Base-by-base conservation (phyloP, 2,329 filamentous ascomycete genomes). In the Aureobasidium sp. region DNA sequence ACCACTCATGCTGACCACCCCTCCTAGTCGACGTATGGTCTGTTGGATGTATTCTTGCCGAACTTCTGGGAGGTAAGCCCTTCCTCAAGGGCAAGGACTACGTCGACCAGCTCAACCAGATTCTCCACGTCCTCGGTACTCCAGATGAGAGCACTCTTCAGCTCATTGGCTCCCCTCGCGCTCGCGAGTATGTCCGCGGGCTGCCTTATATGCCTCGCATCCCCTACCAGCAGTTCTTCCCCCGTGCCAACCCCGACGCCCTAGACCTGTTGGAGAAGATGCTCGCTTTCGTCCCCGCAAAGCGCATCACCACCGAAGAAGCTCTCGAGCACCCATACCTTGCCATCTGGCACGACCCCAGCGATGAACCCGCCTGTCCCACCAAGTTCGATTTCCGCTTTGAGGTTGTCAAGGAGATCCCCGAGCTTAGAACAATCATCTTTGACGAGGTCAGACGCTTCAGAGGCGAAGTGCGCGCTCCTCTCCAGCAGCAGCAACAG, bases 11-110 rank as follows among this genome's bases (percentile, higher is more conserved):
- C 56, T 66, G 24, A 67, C 66, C 61, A 29, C 31, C 24, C 35
- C 59, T 62, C 14, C 63, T 27, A 97, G 93, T 99, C 77, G 94
- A 99, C 74, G 93, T 99, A 37, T 99, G 94, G 94, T 99, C 94
- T 9, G 93, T 99, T 47, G 94, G 94, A 64, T 99, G 94, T 73
- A 99, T 99, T 70, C 84, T 99, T 60, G 94, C 94, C 60, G 94
- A 99, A 76, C 85, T 99, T 14, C 85, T 99, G 39, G 94, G 94
- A 65, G 93, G 94, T 64, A 89, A 95, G 64, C 94, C 94, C 47
- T 99, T 99, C 82, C 97, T 99, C 83, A 99, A 99, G 79, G 94
- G 94, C 63, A 90, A 94, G 65, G 94, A 99, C 79, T 99, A 99
- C 72, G 94, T 99, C 75, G 94, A 99, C 77, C 94, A 99, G 80